Conservation (phyloP, 345 rosid species). For the Citrus cavaleriei region DNA sequence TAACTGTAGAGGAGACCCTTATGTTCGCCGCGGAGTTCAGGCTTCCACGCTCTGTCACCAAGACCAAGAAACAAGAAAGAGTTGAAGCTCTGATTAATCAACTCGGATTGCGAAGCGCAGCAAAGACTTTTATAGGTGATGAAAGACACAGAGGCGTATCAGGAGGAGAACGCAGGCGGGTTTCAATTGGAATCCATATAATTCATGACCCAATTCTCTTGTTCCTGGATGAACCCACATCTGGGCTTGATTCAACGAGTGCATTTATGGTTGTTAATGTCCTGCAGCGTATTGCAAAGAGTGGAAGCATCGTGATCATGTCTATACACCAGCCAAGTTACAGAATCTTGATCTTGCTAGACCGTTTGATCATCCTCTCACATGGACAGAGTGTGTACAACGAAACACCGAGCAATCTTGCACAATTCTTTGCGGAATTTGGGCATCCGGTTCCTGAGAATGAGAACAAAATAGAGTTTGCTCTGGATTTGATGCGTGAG, state of each 20-base stretch:
- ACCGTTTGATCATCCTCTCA: slow-evolving; percentile 28
- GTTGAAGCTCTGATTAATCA: slow-evolving; percentile 36
- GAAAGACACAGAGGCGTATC: slow-evolving; percentile 40
- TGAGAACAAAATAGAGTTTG: slow-evolving; percentile 24
- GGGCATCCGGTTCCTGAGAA: slow-evolving; percentile 32
- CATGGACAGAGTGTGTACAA: slow-evolving; percentile 23
- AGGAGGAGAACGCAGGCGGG: slow-evolving; percentile 44
- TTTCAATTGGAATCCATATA: slow-evolving; percentile 28
- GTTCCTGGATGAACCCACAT: slow-evolving; percentile 36
- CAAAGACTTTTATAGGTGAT: slow-evolving; percentile 37
- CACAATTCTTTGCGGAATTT: slow-evolving; percentile 18
- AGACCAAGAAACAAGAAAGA: slow-evolving; percentile 27
- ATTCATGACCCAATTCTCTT: slow-evolving; percentile 28
- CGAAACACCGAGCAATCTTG: slow-evolving; percentile 18
- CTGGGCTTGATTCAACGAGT: slow-evolving; percentile 40
- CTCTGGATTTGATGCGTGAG: slow-evolving; percentile 29
- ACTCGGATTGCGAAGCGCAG: slow-evolving; percentile 32
- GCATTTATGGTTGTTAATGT: slow-evolving; percentile 37
- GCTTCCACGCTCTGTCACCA: slow-evolving; percentile 26
- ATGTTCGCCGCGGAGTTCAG: slow-evolving; percentile 43
- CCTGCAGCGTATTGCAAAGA: slow-evolving; percentile 30
- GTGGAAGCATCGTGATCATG: slow-evolving; percentile 39
- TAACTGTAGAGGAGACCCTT: slow-evolving; percentile 38
- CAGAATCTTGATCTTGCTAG: slow-evolving; percentile 28
- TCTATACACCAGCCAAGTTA: slow-evolving; percentile 36